Evolutionary conservation across 2,329 filamentous ascomycete genomes (phyloP), one percentile per base, ranked within the genome.

Genomic region (Colletotrichum zoysiae): DNA sequence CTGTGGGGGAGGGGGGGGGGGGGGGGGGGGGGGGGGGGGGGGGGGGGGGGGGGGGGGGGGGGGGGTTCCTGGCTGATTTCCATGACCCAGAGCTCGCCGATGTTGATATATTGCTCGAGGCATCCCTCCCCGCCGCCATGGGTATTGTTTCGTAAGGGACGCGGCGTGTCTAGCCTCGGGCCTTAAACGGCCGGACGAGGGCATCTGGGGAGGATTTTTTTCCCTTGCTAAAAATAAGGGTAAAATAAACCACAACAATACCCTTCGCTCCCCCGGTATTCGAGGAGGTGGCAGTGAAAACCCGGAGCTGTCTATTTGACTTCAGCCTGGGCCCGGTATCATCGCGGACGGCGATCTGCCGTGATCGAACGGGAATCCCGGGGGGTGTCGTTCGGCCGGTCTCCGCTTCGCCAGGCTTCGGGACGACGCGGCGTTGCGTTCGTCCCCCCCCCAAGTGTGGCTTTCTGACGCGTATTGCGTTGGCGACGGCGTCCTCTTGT

Each of bases 281-380:
- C 57, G 40, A 73, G 70, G 50, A 71, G 61, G 61, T 73, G 70
- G 70, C 61, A 61, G 62, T 71, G 61, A 53, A 58, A 64, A 58
- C 59, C 53, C 30, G 16, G 61, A 38, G 61, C 40, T 42, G 26
- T 44, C 50, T 50, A 42, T 30, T 64, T 64, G 14, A 26, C 53
- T 60, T 30, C 48, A n/a, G 40, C 51, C 48, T 50, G 23, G 35
- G 53, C 69, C 53, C 46, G 42, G 58, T 38, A 55, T 23, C 55
- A 72, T 70, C 59, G 63, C 26, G 40, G 48, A 59, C 40, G 65
- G 44, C 65, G 69, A 71, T 69, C 69, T 71, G 53, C 69, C 65
- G 69, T 44, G 40, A 55, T 60, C n/a, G 30, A 50, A 16, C 20
- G 51, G 51, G 60, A 42, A 23, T 9, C 51, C 51, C 12, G 35